phyloP scores from a whole-genome alignment of 768 basidiomycete genomes.

The Agrocybe pediades region DNA sequence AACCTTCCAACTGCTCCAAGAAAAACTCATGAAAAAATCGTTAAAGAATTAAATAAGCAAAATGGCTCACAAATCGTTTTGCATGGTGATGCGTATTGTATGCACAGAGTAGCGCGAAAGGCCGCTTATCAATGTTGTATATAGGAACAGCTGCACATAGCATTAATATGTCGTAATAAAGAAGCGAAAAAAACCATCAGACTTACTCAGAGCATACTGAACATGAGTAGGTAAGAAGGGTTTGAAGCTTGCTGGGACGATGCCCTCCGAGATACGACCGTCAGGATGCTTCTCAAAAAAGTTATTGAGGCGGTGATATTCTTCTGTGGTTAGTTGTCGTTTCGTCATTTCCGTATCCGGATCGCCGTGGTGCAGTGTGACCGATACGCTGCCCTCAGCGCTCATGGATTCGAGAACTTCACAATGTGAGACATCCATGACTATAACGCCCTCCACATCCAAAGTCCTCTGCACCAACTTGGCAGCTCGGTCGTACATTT shows the following conservation, averaged over 20 bases:
- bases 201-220: conserved; percentile 86
- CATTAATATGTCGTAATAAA: conserved; percentile 4
- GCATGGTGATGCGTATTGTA: conserved; percentile 84
- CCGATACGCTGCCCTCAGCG: conserved; percentile 61
- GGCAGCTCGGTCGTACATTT: conserved; percentile 88
- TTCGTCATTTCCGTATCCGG: conserved; percentile 51
- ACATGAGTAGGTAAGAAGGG: conserved; percentile 81
- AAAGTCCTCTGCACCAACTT: conserved; percentile 87
- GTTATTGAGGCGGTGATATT: conserved; percentile 71
- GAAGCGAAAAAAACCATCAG: not conserved
- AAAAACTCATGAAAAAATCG: not conserved
- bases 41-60: conserved; percentile 1
- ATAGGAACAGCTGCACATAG: conserved; percentile 75
- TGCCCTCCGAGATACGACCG: conserved; percentile 85
- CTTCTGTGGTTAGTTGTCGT: conserved; percentile 62
- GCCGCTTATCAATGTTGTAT: conserved; percentile 90
- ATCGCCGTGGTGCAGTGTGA: conserved; percentile 73
- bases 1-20: conserved; percentile 70
- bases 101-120: conserved; percentile 88
- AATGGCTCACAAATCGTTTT: conserved; percentile 69
- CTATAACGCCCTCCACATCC: conserved; percentile 89
- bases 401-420: conserved; percentile 78
- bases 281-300: conserved; percentile 84
- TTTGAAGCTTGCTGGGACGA: conserved; percentile 81
- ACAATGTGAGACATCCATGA: conserved; percentile 91